phyloP scores from a whole-genome alignment of 352 stramenopile genomes.

The Phytophthora hybrid region DNA sequence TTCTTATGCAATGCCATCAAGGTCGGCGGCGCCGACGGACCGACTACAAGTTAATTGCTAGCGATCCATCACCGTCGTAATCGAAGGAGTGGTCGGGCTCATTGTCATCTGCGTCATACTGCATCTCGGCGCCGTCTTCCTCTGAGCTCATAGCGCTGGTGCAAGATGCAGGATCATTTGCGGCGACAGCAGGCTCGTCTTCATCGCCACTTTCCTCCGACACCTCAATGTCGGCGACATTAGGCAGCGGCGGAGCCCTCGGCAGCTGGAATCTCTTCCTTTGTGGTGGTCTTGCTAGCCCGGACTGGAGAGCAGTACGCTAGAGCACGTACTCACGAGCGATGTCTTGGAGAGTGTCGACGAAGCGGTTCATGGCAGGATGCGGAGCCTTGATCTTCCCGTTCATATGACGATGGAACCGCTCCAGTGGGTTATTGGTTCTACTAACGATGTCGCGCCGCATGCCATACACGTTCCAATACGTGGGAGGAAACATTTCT shows the following conservation, averaged over 20 bases:
- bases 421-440: slow-evolving; percentile 7
- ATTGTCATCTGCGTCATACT: not conserved
- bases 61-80: not conserved
- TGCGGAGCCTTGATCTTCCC: slow-evolving; percentile 1
- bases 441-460: slow-evolving; percentile 4
- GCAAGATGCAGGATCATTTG: not conserved
- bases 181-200: not conserved
- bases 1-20: not conserved
- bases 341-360: not conserved
- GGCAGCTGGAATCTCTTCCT: not conserved
- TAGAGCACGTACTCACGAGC: slow-evolving; percentile 1
- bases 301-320: not conserved
- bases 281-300: not conserved
- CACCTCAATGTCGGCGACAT: not conserved
- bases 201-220: not conserved
- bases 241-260: not conserved
- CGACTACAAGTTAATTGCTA: not conserved
- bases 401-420: slow-evolving; percentile 13
- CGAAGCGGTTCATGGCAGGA: slow-evolving; percentile 3
- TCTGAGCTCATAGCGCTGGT: not conserved
- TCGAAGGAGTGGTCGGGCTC: not conserved
- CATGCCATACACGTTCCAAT: slow-evolving; percentile 11
- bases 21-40: too few relatives aligned
- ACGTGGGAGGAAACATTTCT: not conserved
- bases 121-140: not conserved